A percentile compares a stretch with the other conserved stretches of the same genome.
These are phyloP conservation scores for Collybia sordida DNA, from an alignment of 768 basidiomycete genomes.

Conservation along the genomic window DNA sequence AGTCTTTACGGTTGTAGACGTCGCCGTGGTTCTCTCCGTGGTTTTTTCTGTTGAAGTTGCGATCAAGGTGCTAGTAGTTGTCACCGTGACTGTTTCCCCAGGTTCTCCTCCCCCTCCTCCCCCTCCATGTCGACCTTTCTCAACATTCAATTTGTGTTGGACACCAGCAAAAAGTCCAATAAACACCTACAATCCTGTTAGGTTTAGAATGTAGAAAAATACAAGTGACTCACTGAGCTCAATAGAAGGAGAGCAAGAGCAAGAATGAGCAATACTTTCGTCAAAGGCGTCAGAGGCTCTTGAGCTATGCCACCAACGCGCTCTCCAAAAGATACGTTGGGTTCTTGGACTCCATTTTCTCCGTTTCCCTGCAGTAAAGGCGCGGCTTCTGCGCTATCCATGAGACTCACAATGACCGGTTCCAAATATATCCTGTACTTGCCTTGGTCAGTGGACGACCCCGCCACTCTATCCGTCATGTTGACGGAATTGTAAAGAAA, in stretches of 20 bases:
- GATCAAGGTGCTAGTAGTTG: constrained; percentile 28
- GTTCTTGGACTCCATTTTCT: constrained; percentile 14
- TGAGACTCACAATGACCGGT: too few species aligned
- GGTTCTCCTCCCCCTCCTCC: constrained; percentile 21
- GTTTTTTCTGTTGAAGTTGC: constrained; percentile 17
- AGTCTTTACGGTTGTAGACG: constrained; percentile 37
- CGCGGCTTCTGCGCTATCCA: constrained; percentile 50
- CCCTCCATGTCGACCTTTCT: constrained; percentile 36
- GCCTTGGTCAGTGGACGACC: constrained; percentile 62
- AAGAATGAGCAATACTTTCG: constrained; percentile 77
- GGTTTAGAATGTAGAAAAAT: neutral
- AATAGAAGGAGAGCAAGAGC: constrained; percentile 78
- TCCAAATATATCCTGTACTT: constrained; percentile 2
- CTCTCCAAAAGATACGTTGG: constrained; percentile 36
- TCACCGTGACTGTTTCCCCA: constrained; percentile 29
- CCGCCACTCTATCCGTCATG: constrained; percentile 58
- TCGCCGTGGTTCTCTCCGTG: constrained; percentile 30
- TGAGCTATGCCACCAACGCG: constrained; percentile 58
- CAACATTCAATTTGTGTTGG: constrained; percentile 69
- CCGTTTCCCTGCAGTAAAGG: constrained; percentile 52
- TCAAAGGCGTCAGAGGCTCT: constrained; percentile 80
- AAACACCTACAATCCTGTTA: constrained; percentile 51
- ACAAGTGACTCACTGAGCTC: constrained; percentile 47
- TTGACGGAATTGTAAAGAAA: neutral
- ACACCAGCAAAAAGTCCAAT: constrained; percentile 92